These are phyloP conservation scores for Kregervanrija fluxuum DNA, from an alignment of 805 yeast genomes.

Conservation along the genomic window DNA sequence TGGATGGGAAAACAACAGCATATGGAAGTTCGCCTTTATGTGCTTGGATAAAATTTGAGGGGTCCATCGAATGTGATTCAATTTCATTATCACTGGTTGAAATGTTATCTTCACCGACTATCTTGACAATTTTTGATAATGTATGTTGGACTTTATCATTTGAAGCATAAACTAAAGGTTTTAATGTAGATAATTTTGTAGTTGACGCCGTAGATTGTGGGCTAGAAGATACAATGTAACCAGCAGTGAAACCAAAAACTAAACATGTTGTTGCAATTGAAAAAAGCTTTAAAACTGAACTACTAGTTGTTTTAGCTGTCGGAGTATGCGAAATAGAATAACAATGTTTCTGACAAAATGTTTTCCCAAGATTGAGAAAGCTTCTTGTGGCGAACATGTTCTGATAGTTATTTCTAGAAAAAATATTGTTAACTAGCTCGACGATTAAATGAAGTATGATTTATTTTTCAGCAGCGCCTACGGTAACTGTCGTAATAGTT, in stretches of 20 bases:
- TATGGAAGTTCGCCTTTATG: constrained; percentile 24
- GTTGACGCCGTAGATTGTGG: constrained; percentile 9
- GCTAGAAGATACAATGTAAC: constrained; percentile 3
- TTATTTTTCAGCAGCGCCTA: no score
- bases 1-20: constrained; percentile 53
- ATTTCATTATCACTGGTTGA: constrained; percentile 30
- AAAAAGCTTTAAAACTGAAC: constrained; percentile 2
- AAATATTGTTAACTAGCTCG: no score
- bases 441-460: no score
- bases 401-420: no score
- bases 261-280: constrained; percentile 6
- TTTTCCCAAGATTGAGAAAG: no score
- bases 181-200: constrained; percentile 31
- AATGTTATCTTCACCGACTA: constrained; percentile 52
- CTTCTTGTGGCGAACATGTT: no score
- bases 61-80: constrained; percentile 24
- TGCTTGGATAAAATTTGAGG: constrained; percentile 27
- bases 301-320: neutral
- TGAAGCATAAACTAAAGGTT: constrained; percentile 48
- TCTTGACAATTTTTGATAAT: constrained; percentile 38
- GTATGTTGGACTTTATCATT: constrained; percentile 41
- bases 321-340: no score
- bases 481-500: no score
- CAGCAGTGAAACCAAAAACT: constrained; percentile 8
- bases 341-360: no score